Conservation (phyloP, 495 filamentous ascomycete genomes). For the Aspergillus campestris region DNA sequence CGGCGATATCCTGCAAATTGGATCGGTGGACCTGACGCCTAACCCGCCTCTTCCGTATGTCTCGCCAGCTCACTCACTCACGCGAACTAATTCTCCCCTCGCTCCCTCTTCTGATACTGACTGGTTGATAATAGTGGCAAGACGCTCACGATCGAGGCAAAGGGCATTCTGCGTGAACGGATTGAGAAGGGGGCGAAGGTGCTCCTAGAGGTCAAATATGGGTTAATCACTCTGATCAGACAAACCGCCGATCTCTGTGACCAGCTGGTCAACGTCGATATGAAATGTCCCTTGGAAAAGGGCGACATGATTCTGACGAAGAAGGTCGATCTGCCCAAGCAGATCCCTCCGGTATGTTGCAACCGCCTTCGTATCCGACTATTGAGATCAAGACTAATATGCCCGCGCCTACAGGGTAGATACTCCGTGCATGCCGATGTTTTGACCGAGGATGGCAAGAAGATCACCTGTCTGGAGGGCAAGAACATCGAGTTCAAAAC, state of each 20-base stretch:
- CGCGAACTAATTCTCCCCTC: too few species aligned
- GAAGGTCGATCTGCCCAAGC: slow-evolving; percentile 71
- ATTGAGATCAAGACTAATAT: slow-evolving; percentile 3
- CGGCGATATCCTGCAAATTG: slow-evolving; percentile 58
- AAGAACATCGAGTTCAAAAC: slow-evolving; percentile 29
- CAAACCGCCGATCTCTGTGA: slow-evolving; percentile 78
- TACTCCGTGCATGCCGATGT: slow-evolving; percentile 88
- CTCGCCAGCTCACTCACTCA: background rate
- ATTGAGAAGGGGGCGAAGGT: slow-evolving; percentile 75
- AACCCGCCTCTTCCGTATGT: slow-evolving; percentile 87
- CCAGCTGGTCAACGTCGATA: slow-evolving; percentile 75
- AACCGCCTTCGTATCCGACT: too few species aligned
- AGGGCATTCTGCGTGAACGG: slow-evolving; percentile 56
- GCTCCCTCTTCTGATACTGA: too few species aligned
- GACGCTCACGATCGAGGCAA: slow-evolving; percentile 69
- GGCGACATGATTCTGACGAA: slow-evolving; percentile 67
- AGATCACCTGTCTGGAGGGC: slow-evolving; percentile 78
- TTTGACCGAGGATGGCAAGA: slow-evolving; percentile 53
- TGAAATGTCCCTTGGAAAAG: slow-evolving; percentile 78
- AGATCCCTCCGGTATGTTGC: slow-evolving; percentile 77
- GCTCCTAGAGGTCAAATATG: slow-evolving; percentile 82
- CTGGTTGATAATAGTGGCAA: slow-evolving; percentile 50
- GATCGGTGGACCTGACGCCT: slow-evolving; percentile 69
- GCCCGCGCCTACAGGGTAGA: slow-evolving; percentile 52
- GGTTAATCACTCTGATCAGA: slow-evolving; percentile 75